A percentile compares a stretch with the other conserved stretches of the same genome.
phyloP scores from a whole-genome alignment of 352 stramenopile species.

The Phytophthora lateralis region DNA sequence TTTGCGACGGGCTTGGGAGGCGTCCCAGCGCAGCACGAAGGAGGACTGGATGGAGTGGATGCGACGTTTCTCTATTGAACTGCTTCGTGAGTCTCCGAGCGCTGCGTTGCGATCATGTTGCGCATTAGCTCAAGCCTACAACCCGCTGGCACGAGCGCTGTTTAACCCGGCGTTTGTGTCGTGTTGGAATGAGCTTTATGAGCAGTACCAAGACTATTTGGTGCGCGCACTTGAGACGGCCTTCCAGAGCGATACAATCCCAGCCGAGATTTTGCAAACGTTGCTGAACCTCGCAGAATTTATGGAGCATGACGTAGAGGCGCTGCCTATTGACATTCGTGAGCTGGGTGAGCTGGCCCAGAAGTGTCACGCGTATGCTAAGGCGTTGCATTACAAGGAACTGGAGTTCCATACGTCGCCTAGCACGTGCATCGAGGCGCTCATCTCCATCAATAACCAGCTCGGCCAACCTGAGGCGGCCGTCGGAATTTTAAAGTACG shows the following conservation, averaged over 20 bases:
- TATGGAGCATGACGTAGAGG: constrained; percentile 98
- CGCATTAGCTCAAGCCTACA: constrained; percentile 95
- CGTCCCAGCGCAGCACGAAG: constrained; percentile 90
- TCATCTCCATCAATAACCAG: constrained; percentile 99
- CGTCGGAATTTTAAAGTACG: constrained; percentile 97
- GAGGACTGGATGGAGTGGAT: constrained; percentile 99
- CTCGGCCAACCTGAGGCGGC: constrained; percentile 96
- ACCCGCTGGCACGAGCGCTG: constrained; percentile 95
- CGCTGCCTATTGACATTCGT: constrained; percentile 96
- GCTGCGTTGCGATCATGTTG: constrained; percentile 93
- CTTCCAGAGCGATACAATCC: constrained; percentile 92
- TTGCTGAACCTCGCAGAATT: constrained; percentile 99
- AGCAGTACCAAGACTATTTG: constrained; percentile 93
- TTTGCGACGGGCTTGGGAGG: constrained; percentile 94
- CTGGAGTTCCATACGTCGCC: constrained; percentile 94
- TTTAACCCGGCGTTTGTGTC: constrained; percentile 99
- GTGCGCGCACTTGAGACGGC: constrained; percentile 93
- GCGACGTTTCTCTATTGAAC: constrained; percentile 94
- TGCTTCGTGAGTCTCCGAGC: constrained; percentile 96
- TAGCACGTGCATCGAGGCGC: constrained; percentile 95
- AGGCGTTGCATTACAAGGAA: constrained; percentile 97
- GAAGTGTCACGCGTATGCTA: constrained; percentile 98
- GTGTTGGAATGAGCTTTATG: constrained; percentile 97
- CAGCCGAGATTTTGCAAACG: constrained; percentile 96
- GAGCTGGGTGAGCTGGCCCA: constrained; percentile 94